phyloP scores from a whole-genome alignment of 768 basidiomycete species.

The Amanita subjunquillea region DNA sequence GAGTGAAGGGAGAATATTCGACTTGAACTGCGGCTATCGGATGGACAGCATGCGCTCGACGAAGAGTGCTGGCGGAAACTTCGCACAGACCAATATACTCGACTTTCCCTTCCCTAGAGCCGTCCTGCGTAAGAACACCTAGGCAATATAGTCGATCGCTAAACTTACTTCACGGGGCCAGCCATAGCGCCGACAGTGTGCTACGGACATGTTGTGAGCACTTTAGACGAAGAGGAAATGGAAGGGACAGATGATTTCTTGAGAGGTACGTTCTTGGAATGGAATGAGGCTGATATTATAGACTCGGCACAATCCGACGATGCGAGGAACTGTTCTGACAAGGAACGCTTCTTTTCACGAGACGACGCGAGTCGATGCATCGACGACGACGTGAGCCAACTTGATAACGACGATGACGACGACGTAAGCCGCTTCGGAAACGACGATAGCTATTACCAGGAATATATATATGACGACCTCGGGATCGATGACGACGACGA shows the following conservation, averaged over 20 bases:
- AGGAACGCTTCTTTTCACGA: neutral
- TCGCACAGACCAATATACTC: conserved; percentile 46
- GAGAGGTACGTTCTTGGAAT: neutral
- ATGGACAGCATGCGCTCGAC: conserved; percentile 37
- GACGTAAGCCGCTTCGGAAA: too few relatives aligned
- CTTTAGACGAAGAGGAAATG: too few relatives aligned
- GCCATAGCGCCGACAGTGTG: conserved; percentile 24
- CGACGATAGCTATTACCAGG: too few relatives aligned
- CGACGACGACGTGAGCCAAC: neutral
- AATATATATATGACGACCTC: too few relatives aligned
- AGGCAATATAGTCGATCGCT: conserved; percentile 2
- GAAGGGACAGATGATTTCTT: too few relatives aligned
- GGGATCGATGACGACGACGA: too few relatives aligned
- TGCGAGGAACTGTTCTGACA: neutral
- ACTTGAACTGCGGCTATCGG: conserved; percentile 34
- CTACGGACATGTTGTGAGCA: conserved; percentile 6
- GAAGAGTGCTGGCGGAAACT: conserved; percentile 29
- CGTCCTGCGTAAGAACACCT: conserved; percentile 15
- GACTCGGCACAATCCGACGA: neutral
- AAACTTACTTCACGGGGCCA: conserved; percentile 23
- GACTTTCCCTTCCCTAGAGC: conserved; percentile 28
- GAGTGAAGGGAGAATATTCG: conserved; percentile 32
- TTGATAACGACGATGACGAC: neutral
- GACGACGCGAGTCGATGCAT: neutral
- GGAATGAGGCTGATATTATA: neutral